Percentiles rank a stretch among this genome's conserved stretches.
phyloP scores from a whole-genome alignment of 1,284 basidiomycete species.

The Golubevia pallescens region DNA sequence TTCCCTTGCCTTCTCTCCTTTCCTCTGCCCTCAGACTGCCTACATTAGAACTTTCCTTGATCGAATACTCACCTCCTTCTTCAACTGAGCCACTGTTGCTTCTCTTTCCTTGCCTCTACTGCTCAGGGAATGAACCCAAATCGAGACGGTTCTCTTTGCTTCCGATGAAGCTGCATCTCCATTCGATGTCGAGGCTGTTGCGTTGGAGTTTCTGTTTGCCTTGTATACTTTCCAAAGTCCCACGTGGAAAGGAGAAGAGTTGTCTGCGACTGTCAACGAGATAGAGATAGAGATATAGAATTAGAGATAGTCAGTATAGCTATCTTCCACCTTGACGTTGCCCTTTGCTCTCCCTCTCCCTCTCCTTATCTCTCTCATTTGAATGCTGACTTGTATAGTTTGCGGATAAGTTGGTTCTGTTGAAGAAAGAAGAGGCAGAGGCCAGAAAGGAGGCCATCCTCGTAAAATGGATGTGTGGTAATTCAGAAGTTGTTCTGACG shows the following conservation, averaged over 20 bases:
- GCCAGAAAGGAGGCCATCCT: too few relatives aligned
- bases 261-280: slow-evolving; percentile 30
- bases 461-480: too few relatives aligned
- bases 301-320: too few relatives aligned
- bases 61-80: slow-evolving; percentile 39
- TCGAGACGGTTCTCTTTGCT: slow-evolving; percentile 12
- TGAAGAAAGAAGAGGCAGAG: slow-evolving; percentile 7
- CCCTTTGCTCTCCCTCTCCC: too few relatives aligned
- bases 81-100: slow-evolving; percentile 43
- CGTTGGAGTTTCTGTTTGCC: slow-evolving; percentile 36
- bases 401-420: slow-evolving; percentile 49
- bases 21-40: too few relatives aligned
- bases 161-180: slow-evolving; percentile 8
- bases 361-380: too few relatives aligned
- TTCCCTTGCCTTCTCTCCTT: too few relatives aligned
- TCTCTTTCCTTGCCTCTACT: slow-evolving; percentile 26
- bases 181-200: slow-evolving; percentile 8
- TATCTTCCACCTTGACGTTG: too few relatives aligned
- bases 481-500: too few relatives aligned
- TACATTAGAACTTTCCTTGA: neutral
- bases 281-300: too few relatives aligned
- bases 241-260: slow-evolving; percentile 30
- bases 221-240: slow-evolving; percentile 57
- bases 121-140: slow-evolving; percentile 47
- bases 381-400: slow-evolving; percentile 31